phyloP scores from a whole-genome alignment of 2,329 filamentous ascomycete genomes.

The Aurifilum marmelostoma region DNA sequence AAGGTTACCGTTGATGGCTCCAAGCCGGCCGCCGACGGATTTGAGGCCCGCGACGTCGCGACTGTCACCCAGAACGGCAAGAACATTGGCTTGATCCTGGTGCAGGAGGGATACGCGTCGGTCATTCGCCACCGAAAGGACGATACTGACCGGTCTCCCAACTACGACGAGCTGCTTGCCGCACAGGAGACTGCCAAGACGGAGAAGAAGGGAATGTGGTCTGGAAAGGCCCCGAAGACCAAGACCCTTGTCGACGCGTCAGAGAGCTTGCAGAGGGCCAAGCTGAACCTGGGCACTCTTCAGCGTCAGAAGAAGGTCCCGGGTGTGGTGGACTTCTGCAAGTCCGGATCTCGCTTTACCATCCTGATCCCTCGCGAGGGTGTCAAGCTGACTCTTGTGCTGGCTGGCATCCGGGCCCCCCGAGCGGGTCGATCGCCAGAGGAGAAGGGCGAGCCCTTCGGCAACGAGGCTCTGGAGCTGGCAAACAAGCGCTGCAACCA shows the following conservation, averaged over 20 bases:
- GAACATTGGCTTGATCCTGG: conserved; percentile 81
- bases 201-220: conserved; percentile 94
- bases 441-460: conserved; percentile 89
- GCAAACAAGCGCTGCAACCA: conserved; percentile 88
- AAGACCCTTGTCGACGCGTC: conserved; percentile 89
- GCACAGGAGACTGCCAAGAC: conserved; percentile 83
- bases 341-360: conserved; percentile 93
- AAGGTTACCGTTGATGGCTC: conserved; percentile 87
- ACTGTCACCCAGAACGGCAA: conserved; percentile 83
- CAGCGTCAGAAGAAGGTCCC: conserved; percentile 92
- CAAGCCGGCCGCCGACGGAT: conserved; percentile 86
- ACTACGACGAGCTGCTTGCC: conserved; percentile 86
- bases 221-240: conserved; percentile 79
- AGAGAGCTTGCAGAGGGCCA: conserved; percentile 91
- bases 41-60: conserved; percentile 92
- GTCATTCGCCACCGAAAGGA: conserved; percentile 95
- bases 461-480: conserved; percentile 91
- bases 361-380: conserved; percentile 90
- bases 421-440: conserved; percentile 74
- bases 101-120: conserved; percentile 91
- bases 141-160: conserved; percentile 88
- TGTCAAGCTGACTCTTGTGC: conserved; percentile 91
- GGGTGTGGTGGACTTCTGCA: conserved; percentile 94
- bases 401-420: conserved; percentile 90
- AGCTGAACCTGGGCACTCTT: conserved; percentile 85